Base-by-base conservation (phyloP, 768 basidiomycete genomes). In the Gymnopilus junonius region DNA sequence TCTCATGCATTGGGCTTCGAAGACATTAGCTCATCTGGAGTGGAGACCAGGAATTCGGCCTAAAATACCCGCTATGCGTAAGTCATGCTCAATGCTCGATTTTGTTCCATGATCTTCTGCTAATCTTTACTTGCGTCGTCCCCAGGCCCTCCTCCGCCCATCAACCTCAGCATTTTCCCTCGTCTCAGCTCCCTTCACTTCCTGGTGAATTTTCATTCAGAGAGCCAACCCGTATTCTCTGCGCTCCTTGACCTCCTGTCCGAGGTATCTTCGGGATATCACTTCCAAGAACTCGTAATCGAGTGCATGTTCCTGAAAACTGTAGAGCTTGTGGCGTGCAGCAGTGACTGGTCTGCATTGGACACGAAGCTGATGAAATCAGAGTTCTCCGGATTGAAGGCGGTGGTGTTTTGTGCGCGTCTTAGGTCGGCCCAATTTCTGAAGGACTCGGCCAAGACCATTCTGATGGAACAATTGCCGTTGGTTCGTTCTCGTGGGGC, bases 181-280 rank as follows among this genome's bases (percentile, higher is more conserved):
- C 45, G 54, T 21, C 62, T 71, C 45, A 42, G 54, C 1, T 42
- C 62, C 8, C 50, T 71, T 2, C 65, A 66, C 20, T 69, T 69
- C 43, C 58, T 66, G 25, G 70, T 71, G 53, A 71, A 71, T 55
- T 71, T 71, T 35, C 70, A 71, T 42, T 58, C 65, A 11, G 64
- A 65, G 4, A 43, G 58, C 23, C 27, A 54, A 2, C 59, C 67
- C 27, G 65, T 69, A 8, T 68, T 69, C 60, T 27, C 55, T 14
- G 34, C 62, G 3, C 65, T 69, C n/a, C 45, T 69, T 50, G 58
- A 54, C 2, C 35, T 69, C 8, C 63, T 69, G 6, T 21, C 29
- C 8, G 63, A 68, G 25, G 12, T 71, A n/a, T 60, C 68, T 2
- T 69, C 70, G 8, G 55, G 58, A 3, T 35, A 57, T 12, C 27